These are phyloP conservation scores for Laetiporus sulphureus DNA, from an alignment of 1,284 basidiomycete genomes.

Conservation along the genomic window DNA sequence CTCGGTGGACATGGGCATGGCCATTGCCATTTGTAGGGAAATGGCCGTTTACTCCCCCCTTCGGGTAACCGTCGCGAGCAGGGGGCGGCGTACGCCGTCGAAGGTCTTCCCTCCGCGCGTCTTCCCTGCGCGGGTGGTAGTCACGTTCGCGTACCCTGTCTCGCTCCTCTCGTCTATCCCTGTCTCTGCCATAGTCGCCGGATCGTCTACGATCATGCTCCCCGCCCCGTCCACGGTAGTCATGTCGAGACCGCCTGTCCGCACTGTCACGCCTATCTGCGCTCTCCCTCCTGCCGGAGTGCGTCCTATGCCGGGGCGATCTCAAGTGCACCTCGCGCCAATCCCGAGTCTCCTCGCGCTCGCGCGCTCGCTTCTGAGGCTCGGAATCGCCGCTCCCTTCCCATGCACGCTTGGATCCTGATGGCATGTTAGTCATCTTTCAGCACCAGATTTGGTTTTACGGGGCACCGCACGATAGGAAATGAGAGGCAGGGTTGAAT, in stretches of 20 bases:
- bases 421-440: conserved; percentile 73
- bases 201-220: conserved; percentile 29
- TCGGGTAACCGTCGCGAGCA: conserved; percentile 9
- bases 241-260: conserved; percentile 27
- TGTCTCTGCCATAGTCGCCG: conserved; percentile 33
- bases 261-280: conserved; percentile 24
- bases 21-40: conserved; percentile 10
- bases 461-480: conserved; percentile 76
- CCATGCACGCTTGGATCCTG: conserved; percentile 77
- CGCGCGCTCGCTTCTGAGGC: conserved; percentile 46
- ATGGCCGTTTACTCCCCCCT: conserved; percentile 7
- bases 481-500: conserved; percentile 17
- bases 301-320: conserved; percentile 25
- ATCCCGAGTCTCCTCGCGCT: conserved; percentile 58
- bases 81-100: conserved; percentile 12
- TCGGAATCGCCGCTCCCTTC: conserved; percentile 46
- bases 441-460: conserved; percentile 55
- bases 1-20: conserved; percentile 18
- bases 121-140: conserved; percentile 17
- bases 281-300: conserved; percentile 30
- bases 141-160: conserved; percentile 24
- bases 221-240: conserved; percentile 26
- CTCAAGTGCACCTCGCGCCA: conserved; percentile 72
- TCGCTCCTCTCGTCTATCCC: conserved; percentile 23
- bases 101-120: conserved; percentile 11